phyloP scores from a whole-genome alignment of 2,329 filamentous ascomycete species.

The Huntiella decipiens region DNA sequence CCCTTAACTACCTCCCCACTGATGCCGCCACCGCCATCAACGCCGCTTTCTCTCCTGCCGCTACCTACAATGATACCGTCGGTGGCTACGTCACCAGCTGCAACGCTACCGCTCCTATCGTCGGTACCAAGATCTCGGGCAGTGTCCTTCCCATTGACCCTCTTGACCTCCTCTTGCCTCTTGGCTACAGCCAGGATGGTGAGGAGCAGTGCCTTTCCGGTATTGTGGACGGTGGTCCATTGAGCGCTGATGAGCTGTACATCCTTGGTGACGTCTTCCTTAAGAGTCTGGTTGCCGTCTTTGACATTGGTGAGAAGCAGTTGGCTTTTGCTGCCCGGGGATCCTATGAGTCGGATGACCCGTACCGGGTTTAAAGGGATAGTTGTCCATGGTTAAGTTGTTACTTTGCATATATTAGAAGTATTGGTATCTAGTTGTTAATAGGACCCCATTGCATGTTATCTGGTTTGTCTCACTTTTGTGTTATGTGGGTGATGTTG shows the following conservation, averaged over 20 bases:
- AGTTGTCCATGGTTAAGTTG: too few species aligned
- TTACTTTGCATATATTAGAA: too few species aligned
- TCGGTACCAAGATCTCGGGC: slow-evolving; percentile 16
- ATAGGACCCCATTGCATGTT: too few species aligned
- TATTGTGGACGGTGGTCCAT: slow-evolving; percentile 3
- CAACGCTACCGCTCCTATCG: slow-evolving; percentile 16
- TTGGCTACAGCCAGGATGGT: background rate
- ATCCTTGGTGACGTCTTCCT: slow-evolving; percentile 31
- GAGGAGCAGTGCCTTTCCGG: slow-evolving; percentile 1
- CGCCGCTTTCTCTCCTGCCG: slow-evolving; percentile 13
- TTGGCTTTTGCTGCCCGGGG: slow-evolving; percentile 22
- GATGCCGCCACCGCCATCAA: slow-evolving; percentile 16
- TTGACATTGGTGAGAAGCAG: slow-evolving; percentile 24
- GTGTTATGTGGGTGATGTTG: too few species aligned
- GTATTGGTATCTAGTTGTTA: too few species aligned
- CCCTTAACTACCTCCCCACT: slow-evolving; percentile 16
- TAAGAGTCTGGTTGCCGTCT: slow-evolving; percentile 29
- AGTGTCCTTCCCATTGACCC: slow-evolving; percentile 8
- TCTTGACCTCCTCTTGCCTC: slow-evolving; percentile 3
- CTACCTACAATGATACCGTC: slow-evolving; percentile 14
- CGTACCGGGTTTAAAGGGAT: background rate
- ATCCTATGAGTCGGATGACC: slow-evolving; percentile 3
- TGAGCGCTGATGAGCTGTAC: slow-evolving; percentile 21
- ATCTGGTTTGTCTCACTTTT: too few species aligned
- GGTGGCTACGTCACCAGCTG: slow-evolving; percentile 15